Evolutionary conservation across 1,284 basidiomycete species (phyloP), one percentile per base, ranked within the genome.

Genomic region (Athelia sp.): DNA sequence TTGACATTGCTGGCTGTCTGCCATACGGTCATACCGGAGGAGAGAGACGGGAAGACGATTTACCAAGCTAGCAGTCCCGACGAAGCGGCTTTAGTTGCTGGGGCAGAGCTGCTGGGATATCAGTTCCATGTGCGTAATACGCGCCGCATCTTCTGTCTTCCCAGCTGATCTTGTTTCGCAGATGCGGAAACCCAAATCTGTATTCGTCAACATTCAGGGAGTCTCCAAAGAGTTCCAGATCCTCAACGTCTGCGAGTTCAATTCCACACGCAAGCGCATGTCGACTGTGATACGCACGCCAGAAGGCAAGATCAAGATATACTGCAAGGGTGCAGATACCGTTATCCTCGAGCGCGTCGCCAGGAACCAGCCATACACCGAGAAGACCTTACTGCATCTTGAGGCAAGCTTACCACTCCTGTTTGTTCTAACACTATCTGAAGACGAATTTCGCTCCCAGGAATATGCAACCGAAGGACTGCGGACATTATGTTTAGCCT

Each of bases 31-130:
- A 97, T 99, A 64, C 91, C 97, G n/a, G 97, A 99, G 68, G 70
- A 86, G 49, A 86, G 84, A 58, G 84, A 92, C 49, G 87, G 77
- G 36, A 94, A 90, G 76, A 87, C 86, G 59, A 76, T 86, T 19
- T 99, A 90, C 65, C 97, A 99, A 67, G 97, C 97, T 1, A 96
- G 92, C 54, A 97, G 93, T 72, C 97, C 97, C 0, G 97, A 99
- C 62, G 97, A 99, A 67, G 97, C 94, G 1, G 97, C 97, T 1
- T 74, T 99, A 29, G 97, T 99, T 0, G 82, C 90, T 1, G 97
- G 97, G 13, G 97, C 97, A 1, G 94, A 99, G 64, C 61, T 90
- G 38, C 72, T 99, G 51, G 94, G 93, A 1, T 98, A 94, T 67
- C 87, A 89, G 54, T 99, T 99, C 66, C 91, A 91, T 60, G 93